phyloP scores from a whole-genome alignment of 2,329 filamentous ascomycete species.

The Clarireedia hainanense region DNA sequence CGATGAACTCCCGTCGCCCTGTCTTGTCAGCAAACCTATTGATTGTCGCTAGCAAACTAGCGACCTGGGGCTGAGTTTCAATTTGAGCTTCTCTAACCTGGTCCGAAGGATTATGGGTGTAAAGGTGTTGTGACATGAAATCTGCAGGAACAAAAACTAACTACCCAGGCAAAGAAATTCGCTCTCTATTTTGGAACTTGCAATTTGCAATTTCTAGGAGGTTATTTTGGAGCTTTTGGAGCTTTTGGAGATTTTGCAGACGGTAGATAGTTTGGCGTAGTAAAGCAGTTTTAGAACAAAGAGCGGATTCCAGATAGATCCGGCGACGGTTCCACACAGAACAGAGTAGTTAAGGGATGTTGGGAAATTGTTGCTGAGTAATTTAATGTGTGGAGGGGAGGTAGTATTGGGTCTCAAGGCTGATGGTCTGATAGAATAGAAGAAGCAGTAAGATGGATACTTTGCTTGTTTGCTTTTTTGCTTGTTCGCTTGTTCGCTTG shows the following conservation, averaged over 20 bases:
- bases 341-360: neutral
- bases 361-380: neutral
- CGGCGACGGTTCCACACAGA: no score
- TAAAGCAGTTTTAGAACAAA: neutral
- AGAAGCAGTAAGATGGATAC: no score
- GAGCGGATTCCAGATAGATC: neutral
- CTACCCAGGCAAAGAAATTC: neutral
- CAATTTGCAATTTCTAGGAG: no score
- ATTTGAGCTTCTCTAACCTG: slow-evolving; percentile 7
- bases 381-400: neutral
- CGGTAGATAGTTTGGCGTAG: neutral
- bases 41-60: slow-evolving; percentile 7
- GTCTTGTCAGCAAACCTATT: slow-evolving; percentile 9
- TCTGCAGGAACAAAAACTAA: slow-evolving; percentile 7
- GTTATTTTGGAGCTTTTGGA: no score
- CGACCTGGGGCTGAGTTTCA: slow-evolving; percentile 8
- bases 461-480: no score
- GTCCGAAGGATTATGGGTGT: slow-evolving; percentile 4
- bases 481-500: no score
- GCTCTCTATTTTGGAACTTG: neutral
- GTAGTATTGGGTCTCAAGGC: neutral
- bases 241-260: neutral
- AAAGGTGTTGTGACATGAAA: slow-evolving; percentile 9
- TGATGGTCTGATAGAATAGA: neutral
- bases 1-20: slow-evolving; percentile 2